Percentiles rank a stretch among this genome's conserved stretches.
phyloP scores from a whole-genome alignment of 2,329 filamentous ascomycete genomes.

The Trichoderma endophyticum region DNA sequence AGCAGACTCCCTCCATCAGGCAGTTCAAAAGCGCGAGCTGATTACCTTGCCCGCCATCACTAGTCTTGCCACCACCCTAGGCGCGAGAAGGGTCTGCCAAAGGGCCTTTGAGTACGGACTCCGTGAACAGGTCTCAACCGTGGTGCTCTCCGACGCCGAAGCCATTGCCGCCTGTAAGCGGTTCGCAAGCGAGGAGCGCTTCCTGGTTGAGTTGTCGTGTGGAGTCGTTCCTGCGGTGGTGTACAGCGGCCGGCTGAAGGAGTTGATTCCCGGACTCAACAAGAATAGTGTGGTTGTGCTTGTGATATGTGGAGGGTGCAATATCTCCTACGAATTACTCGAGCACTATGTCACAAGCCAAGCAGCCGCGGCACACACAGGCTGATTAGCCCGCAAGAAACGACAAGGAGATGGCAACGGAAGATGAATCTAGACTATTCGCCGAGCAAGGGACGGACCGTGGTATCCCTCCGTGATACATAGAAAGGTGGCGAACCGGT shows the following conservation, averaged over 20 bases:
- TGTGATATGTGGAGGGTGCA: conserved; percentile 33
- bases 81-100: conserved; percentile 62
- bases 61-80: conserved; percentile 67
- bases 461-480: not conserved
- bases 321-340: conserved; percentile 33
- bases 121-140: conserved; percentile 27
- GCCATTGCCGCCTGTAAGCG: conserved; percentile 28
- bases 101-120: conserved; percentile 34
- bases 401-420: not conserved
- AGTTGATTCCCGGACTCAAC: conserved; percentile 25
- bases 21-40: conserved; percentile 51
- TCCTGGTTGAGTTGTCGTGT: conserved; percentile 32
- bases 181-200: conserved; percentile 30
- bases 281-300: conserved; percentile 30
- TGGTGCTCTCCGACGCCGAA: conserved; percentile 29
- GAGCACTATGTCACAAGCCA: conserved; percentile 15
- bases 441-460: not conserved
- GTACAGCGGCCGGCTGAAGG: conserved; percentile 26
- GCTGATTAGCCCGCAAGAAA: not conserved
- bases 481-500: not conserved
- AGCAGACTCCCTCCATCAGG: conserved; percentile 61
- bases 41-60: conserved; percentile 67
- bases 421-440: not conserved
- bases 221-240: conserved; percentile 30
- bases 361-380: not conserved